Percentiles rank a stretch among this genome's conserved stretches.
These are phyloP conservation scores for Triticum timopheevii DNA, from an alignment of 176 grass and related monocot species.

Conservation along the genomic window DNA sequence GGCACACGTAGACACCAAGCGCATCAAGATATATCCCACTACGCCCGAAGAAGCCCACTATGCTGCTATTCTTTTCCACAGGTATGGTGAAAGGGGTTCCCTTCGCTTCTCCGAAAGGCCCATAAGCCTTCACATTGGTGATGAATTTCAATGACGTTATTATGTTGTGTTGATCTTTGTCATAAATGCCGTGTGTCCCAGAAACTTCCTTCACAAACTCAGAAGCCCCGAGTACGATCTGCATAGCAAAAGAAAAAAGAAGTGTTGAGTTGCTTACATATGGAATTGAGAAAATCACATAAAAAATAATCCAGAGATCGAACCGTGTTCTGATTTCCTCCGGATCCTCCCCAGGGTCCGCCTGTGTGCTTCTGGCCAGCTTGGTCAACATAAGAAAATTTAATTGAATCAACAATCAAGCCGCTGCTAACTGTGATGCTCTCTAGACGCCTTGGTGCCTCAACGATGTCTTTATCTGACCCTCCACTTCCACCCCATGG, in stretches of 20 bases:
- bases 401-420: background rate
- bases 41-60: background rate
- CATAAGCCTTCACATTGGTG: background rate
- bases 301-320: background rate
- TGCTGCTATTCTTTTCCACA: background rate
- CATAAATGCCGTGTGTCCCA: background rate
- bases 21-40: background rate
- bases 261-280: background rate
- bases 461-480: background rate
- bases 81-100: background rate
- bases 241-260: background rate
- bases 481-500: conserved; percentile 12
- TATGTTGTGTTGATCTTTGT: background rate
- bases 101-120: background rate
- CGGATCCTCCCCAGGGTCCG: background rate
- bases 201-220: background rate
- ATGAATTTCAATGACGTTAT: background rate
- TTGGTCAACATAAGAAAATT: background rate
- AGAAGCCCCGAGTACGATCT: background rate
- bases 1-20: background rate
- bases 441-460: background rate
- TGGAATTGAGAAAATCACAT: background rate
- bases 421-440: no score
- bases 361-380: background rate
- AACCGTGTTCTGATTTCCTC: background rate